Base-by-base conservation (phyloP, 176 grass and related monocot genomes). In the Phoenix dactylifera region DNA sequence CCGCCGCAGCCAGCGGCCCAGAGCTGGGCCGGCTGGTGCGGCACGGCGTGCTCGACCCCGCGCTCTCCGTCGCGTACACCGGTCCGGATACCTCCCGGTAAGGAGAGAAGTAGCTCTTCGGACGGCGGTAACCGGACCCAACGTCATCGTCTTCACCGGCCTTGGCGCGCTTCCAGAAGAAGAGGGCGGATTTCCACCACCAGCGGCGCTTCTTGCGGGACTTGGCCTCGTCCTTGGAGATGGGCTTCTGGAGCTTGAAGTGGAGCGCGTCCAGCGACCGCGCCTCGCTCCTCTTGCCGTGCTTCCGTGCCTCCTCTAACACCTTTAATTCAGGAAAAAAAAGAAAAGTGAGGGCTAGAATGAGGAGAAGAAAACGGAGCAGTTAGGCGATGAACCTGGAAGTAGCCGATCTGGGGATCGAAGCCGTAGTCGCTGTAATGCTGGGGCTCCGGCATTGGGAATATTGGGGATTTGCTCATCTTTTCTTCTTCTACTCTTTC, bases 161-260 rank as follows among this genome's bases (percentile, higher is more conserved):
- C 29, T 60, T 61, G 18, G 59, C 5, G 39, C 78, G 78, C 18
- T 58, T 82, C 67, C 84, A 79, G 71, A 89, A 68, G 29, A 73
- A 62, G 23, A 82, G 59, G 58, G 70, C 74, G 48, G 74, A 77
- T 54, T 61, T 78, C 86, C 82, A 89, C 86, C 86, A 85, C 16
- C 77, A 51, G 15, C 71, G 70, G 65, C 59, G 25, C 22, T 72
- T 77, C 73, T 74, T 83, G 44, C 16, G 35, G 35, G 35, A 12
- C 58, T 28, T 55, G 51, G 16, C n/a, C 16, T 73, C 49, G 28
- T 66, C 53, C 72, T 66, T 75, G 62, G 78, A 72, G 12, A 85
- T 81, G 58, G 71, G 58, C 55, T 82, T 85, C 71, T 82, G 75
- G 51, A 76, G 58, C 50, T 84, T 84, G 66, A 74, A 74, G 65